phyloP scores from a whole-genome alignment of 192 early-diverging fungal genomes.

The Pilaira anomala region DNA sequence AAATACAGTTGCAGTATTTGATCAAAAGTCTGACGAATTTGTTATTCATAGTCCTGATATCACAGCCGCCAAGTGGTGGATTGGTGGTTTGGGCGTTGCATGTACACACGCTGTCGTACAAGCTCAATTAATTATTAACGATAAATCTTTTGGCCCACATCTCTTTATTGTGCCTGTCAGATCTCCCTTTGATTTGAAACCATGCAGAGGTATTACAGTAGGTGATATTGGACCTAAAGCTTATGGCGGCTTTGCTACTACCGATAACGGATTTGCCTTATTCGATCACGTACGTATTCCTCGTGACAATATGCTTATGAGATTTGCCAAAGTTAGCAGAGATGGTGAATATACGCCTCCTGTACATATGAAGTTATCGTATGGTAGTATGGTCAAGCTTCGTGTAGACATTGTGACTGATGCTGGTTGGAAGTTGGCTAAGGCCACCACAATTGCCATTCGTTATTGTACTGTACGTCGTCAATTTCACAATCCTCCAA shows the following conservation, averaged over 20 bases:
- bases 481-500: conserved; percentile 51
- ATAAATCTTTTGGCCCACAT: conserved; percentile 68
- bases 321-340: conserved; percentile 69
- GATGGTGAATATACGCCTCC: conserved; percentile 68
- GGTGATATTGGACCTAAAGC: conserved; percentile 83
- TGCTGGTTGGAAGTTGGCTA: conserved; percentile 50
- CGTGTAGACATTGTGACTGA: conserved; percentile 66
- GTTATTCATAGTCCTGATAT: conserved; percentile 66
- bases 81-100: conserved; percentile 69
- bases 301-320: conserved; percentile 76
- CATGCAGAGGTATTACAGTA: conserved; percentile 68
- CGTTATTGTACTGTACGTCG: conserved; percentile 68
- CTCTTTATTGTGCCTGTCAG: conserved; percentile 79
- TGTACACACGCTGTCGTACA: conserved; percentile 77
- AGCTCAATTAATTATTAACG: conserved; percentile 68
- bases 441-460: conserved; percentile 60
- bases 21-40: conserved; percentile 74
- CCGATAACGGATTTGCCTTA: conserved; percentile 79
- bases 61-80: conserved; percentile 72
- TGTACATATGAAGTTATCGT: conserved; percentile 66
- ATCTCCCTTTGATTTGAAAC: conserved; percentile 58
- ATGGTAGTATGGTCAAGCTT: conserved; percentile 77
- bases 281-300: conserved; percentile 75
- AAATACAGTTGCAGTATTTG: conserved; percentile 74
- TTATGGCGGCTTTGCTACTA: conserved; percentile 60